Evolutionary conservation across 257 asterid species (phyloP), one percentile per base, ranked within the genome.

Genomic region (Solanum clarkiae): DNA sequence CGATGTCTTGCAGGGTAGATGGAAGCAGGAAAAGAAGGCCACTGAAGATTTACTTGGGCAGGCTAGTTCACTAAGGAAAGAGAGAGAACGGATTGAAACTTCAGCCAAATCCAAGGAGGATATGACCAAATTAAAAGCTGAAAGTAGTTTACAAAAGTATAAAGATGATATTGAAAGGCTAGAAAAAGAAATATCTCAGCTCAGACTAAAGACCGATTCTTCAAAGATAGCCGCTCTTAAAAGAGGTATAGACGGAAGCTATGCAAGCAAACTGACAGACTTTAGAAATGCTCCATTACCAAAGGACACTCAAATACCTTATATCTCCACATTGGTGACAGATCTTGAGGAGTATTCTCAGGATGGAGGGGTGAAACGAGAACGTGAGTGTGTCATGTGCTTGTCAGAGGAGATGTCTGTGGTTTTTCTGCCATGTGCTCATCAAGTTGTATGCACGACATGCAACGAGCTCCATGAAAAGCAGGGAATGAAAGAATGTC

Each of bases 401-500:
- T 84, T 97, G 29, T 93, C 98, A 0, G 99, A 97, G 91, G 99
- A 97, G 90, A 95, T 97, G 98, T 92, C 97, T 1, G 94, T 97
- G 11, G 94, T 97, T 81, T 97, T 97, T 88, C 92, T 97, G 80
- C 99, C 99, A 2, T 97, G 99, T 80, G 99, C 98, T 14, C 99
- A 97, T 88, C 98, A 94, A 88, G 98, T 97, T 75, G 98, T 97
- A 32, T 97, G 99, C 71, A 86, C 87, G 7, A 85, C 86, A 70
- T 95, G 99, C 94, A 97, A 95, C 45, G 98, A 95, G 89, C 95
- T 94, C 75, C 99, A 97, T 59, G 94, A 93, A 91, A 95, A 97
- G 92, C 95, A 94, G 89, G 99, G 98, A 54, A 95, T 95, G 99
- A 93, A 93, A 90, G 98, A 97, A 85, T 97, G 99, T 87, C 99